Evolutionary conservation across 2,329 filamentous ascomycete genomes (phyloP).

Genomic region (Calonectria hawksworthii): DNA sequence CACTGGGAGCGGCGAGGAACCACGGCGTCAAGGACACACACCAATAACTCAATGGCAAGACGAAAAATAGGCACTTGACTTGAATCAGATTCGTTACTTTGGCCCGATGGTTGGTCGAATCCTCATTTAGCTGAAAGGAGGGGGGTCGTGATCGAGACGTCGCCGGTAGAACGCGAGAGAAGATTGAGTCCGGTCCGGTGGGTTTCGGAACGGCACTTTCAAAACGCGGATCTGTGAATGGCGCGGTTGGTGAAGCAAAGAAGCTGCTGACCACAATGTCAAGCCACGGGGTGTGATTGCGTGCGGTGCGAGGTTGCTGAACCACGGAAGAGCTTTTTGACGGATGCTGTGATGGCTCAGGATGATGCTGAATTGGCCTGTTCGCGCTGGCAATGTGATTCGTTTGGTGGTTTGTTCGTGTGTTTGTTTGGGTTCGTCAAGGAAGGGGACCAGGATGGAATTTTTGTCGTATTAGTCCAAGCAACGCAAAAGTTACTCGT

Average conservation of each 20-base stretch:
- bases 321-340: neutral
- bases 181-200: constrained; percentile 20
- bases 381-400: neutral
- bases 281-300: neutral
- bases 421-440: constrained; percentile 12
- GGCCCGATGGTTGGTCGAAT: constrained; percentile 37
- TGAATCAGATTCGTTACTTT: constrained; percentile 30
- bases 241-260: neutral
- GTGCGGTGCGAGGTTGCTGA: neutral
- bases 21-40: constrained; percentile 44
- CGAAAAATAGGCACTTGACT: constrained; percentile 33
- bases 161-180: constrained; percentile 29
- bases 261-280: neutral
- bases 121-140: constrained; percentile 19
- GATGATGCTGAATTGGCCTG: neutral
- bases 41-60: constrained; percentile 31
- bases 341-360: neutral
- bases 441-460: neutral
- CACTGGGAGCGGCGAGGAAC: constrained; percentile 43
- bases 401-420: neutral
- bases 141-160: constrained; percentile 15
- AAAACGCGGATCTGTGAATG: constrained; percentile 20
- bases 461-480: constrained; percentile 6
- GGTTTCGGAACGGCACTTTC: constrained; percentile 36
- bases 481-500: neutral